Base-by-base conservation (phyloP, 768 basidiomycete genomes). In the Kondoa subrosea region DNA sequence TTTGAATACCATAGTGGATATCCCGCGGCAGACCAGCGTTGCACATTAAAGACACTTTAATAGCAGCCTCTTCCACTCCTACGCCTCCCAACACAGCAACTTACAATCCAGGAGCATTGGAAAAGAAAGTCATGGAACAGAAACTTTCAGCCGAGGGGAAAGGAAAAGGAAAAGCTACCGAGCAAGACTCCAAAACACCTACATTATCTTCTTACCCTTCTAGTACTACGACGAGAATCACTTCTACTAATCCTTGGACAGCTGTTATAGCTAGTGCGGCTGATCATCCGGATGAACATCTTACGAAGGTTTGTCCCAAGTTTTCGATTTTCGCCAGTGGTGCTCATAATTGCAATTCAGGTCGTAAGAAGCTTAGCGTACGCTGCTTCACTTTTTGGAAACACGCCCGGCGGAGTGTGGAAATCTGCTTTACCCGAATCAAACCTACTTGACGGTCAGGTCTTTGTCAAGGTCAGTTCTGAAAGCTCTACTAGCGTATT, bases 211-310 rank as follows among this genome's bases (percentile, higher is more conserved):
- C 30, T 4, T n/a, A 4, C 16, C 29, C 40, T n/a, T n/a, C n/a
- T n/a, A n/a, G n/a, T 29, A 30, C 34, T 27, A n/a, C 25, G 33
- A 32, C 32, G 59, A 29, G 30, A 34, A 65, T 4, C 15, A 34
- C 32, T 4, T 17, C 29, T 25, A 66, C 56, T 8, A 70, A 66
- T 34, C n/a, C 56, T 1, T 70, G 69, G 69, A 15, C 57, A 2
- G 32, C 31, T 56, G 65, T 70, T 34, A 67, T 70, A 33, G 61
- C 62, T 1, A n/a, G 57, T 34, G 69, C 65, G 14, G 71, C 66
- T 2, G 74, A 75, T 34, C 73, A 73, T 56, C 33, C 67, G 12
- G 74, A 75, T 65, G 71, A 72, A 50, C 74, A 75, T 17, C 65
- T 70, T 14, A 72, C 74, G 1, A 75, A 75, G 56, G 26, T 58